Conservation (phyloP, 148 eudicot species). For the Pouteria glomerata region DNA sequence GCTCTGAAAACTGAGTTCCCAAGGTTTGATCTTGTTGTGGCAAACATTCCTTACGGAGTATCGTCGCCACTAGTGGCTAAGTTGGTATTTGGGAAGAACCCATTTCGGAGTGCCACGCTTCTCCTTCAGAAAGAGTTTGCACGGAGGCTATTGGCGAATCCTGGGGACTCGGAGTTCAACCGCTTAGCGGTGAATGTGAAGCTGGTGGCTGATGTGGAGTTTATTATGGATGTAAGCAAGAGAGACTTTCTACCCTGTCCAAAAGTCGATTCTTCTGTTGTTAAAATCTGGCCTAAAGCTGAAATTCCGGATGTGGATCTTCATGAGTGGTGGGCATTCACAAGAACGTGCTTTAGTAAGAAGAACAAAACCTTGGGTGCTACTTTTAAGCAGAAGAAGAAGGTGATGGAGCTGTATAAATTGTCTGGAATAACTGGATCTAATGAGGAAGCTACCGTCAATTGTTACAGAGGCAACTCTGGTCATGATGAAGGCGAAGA, state of each 20-base stretch:
- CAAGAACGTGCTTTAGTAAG: constrained; percentile 74
- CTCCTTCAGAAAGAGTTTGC: constrained; percentile 96
- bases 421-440: constrained; percentile 24
- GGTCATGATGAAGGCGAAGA: constrained; percentile 30
- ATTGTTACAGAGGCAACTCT: constrained; percentile 8
- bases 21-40: constrained; percentile 81
- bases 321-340: constrained; percentile 89
- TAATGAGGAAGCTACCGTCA: constrained; percentile 16
- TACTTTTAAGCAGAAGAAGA: constrained; percentile 83
- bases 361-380: constrained; percentile 96
- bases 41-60: constrained; percentile 86
- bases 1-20: constrained; percentile 84
- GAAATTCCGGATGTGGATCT: constrained; percentile 63
- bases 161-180: constrained; percentile 89
- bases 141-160: constrained; percentile 71
- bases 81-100: constrained; percentile 50
- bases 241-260: constrained; percentile 80
- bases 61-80: constrained; percentile 92
- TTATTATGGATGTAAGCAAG: constrained; percentile 85
- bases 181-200: constrained; percentile 84
- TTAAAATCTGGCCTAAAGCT: constrained; percentile 54
- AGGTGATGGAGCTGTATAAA: constrained; percentile 62
- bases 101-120: constrained; percentile 75
- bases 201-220: constrained; percentile 75
- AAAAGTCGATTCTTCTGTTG: constrained; percentile 87